phyloP scores from a whole-genome alignment of 2,329 filamentous ascomycete genomes.

The Sarocladium oryzae region DNA sequence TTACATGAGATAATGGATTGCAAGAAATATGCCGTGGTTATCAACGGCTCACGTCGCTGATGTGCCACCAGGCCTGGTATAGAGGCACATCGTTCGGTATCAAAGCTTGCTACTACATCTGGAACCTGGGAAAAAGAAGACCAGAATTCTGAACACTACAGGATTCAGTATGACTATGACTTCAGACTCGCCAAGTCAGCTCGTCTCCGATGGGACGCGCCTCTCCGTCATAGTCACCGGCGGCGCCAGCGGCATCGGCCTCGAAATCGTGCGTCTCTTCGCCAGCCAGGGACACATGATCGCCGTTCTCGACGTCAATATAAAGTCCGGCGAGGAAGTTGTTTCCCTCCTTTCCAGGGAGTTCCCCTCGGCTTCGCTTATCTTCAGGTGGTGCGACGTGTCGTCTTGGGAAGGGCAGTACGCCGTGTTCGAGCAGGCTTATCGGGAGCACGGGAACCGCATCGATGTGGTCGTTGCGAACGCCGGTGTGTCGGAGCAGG shows the following conservation, averaged over 20 bases:
- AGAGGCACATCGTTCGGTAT: too few species aligned
- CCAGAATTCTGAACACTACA: too few species aligned
- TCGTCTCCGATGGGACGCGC: not conserved
- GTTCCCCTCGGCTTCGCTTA: not conserved
- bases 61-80: too few species aligned
- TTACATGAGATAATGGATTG: too few species aligned
- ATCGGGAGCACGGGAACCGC: not conserved
- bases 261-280: not conserved
- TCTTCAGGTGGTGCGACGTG: constrained; percentile 3
- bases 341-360: not conserved
- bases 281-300: constrained; percentile 3
- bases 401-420: constrained; percentile 4
- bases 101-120: too few species aligned
- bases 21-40: too few species aligned
- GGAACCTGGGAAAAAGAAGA: too few species aligned
- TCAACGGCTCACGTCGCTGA: too few species aligned
- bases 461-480: constrained; percentile 1
- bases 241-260: not conserved
- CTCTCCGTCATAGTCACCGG: constrained; percentile 1
- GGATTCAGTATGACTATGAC: not conserved
- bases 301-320: not conserved
- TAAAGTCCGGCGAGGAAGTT: not conserved
- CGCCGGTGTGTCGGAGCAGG: not conserved
- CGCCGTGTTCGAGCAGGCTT: not conserved
- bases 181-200: not conserved